Conservation (phyloP, 2,329 filamentous ascomycete genomes). For the Cladobotryum mycophilum region DNA sequence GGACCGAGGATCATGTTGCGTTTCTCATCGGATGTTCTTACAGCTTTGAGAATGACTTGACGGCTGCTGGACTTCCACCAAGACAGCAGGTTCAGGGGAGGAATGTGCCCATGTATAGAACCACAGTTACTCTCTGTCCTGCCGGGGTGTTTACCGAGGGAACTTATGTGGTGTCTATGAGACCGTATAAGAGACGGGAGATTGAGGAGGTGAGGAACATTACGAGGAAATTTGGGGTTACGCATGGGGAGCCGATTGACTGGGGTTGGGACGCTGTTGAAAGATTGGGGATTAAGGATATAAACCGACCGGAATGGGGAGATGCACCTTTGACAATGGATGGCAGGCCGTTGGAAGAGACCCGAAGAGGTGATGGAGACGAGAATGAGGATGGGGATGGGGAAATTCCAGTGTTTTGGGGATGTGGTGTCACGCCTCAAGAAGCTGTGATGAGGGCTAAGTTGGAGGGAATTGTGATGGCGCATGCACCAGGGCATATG, state of each 20-base stretch:
- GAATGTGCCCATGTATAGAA: conserved; percentile 58
- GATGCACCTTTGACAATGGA: conserved; percentile 38
- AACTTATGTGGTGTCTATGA: conserved; percentile 58
- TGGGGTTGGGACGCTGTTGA: conserved; percentile 56
- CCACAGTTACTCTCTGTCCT: conserved; percentile 47
- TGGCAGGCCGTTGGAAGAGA: conserved; percentile 29
- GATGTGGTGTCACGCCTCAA: conserved; percentile 61
- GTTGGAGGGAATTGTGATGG: conserved; percentile 51
- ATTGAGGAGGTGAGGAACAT: conserved; percentile 48
- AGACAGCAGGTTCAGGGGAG: conserved; percentile 41
- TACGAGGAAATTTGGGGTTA: conserved; percentile 47
- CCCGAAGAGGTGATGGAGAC: conserved; percentile 23
- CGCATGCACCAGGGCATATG: conserved; percentile 58
- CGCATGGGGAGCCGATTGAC: conserved; percentile 58
- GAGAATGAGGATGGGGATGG: conserved; percentile 17
- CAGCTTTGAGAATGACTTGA: conserved; percentile 55
- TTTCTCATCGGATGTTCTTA: conserved; percentile 60
- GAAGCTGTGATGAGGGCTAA: conserved; percentile 53
- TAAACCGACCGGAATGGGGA: conserved; percentile 51
- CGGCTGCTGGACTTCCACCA: conserved; percentile 42
- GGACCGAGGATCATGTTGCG: conserved; percentile 53
- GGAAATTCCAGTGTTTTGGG: conserved; percentile 54
- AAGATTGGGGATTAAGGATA: conserved; percentile 47
- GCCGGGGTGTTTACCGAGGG: conserved; percentile 51
- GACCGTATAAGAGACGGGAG: conserved; percentile 45